phyloP scores from a whole-genome alignment of 176 grass and related monocot genomes.

The Pharus latifolius region DNA sequence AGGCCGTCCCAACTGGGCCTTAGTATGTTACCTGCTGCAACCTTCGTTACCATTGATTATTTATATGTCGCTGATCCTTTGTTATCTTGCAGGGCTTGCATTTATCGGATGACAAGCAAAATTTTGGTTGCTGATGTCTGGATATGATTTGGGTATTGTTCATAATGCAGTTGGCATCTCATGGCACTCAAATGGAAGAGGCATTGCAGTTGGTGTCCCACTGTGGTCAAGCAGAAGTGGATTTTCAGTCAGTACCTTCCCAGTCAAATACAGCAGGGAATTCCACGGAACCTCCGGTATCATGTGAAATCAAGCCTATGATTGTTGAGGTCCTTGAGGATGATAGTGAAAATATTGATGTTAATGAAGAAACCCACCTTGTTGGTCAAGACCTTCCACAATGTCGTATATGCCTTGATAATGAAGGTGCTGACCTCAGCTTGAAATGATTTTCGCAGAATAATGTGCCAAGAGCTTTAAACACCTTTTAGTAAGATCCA shows the following conservation, averaged over 20 bases:
- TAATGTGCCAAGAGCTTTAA: neutral
- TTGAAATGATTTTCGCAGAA: neutral
- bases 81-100: conserved; percentile 25
- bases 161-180: conserved; percentile 63
- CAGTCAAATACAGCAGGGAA: neutral
- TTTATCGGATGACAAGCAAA: conserved; percentile 13
- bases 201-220: neutral
- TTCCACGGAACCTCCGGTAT: conserved; percentile 19
- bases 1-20: too few species aligned
- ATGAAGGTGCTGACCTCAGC: conserved; percentile 47
- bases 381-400: conserved; percentile 66
- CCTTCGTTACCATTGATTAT: neutral
- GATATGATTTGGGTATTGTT: conserved; percentile 46
- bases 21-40: too few species aligned
- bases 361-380: conserved; percentile 38
- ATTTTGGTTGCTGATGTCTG: conserved; percentile 24
- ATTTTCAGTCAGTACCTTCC: conserved; percentile 25
- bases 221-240: conserved; percentile 10
- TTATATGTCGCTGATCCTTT: neutral
- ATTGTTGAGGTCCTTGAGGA: conserved; percentile 12
- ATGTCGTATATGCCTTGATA: conserved; percentile 94
- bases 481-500: neutral
- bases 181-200: conserved; percentile 34
- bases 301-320: conserved; percentile 57
- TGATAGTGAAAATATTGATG: conserved; percentile 22